Conservation (phyloP, 345 rosid genomes). For the Salix viminalis region DNA sequence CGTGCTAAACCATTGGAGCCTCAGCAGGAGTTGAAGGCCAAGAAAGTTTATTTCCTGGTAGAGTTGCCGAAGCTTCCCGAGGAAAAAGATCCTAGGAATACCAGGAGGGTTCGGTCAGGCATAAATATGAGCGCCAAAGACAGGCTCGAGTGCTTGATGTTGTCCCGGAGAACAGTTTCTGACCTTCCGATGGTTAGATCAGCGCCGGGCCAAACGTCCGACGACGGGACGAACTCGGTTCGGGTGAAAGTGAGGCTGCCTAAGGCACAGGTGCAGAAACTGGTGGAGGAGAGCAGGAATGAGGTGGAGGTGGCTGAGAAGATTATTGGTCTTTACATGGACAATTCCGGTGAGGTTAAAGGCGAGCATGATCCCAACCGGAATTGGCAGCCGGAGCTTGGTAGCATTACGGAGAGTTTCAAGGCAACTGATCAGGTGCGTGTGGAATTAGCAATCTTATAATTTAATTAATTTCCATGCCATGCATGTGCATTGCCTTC, state of each 20-base stretch:
- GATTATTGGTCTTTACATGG: conserved; percentile 56
- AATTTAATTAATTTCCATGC: neutral
- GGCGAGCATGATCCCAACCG: neutral
- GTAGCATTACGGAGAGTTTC: conserved; percentile 7
- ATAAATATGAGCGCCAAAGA: conserved; percentile 80
- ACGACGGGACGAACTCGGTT: conserved; percentile 15
- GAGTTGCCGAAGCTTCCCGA: conserved; percentile 50
- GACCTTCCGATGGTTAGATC: conserved; percentile 55
- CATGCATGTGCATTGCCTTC: neutral
- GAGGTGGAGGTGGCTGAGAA: conserved; percentile 58
- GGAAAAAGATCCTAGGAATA: conserved; percentile 33
- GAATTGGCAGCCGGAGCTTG: conserved; percentile 21
- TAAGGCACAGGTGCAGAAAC: conserved; percentile 60
- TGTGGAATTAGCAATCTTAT: neutral
- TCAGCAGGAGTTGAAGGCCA: conserved; percentile 52
- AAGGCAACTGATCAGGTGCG: conserved; percentile 5
- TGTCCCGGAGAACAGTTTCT: conserved; percentile 73
- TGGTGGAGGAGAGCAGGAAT: conserved; percentile 53
- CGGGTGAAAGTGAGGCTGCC: conserved; percentile 62
- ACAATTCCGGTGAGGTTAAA: conserved; percentile 2
- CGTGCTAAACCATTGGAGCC: conserved; percentile 68
- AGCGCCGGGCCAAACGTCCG: neutral
- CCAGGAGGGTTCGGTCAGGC: conserved; percentile 67
- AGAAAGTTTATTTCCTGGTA: conserved; percentile 81
- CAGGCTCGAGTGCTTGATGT: conserved; percentile 74